A percentile compares a stretch with the other conserved stretches of the same genome.
Evolutionary conservation across 768 basidiomycete genomes (phyloP).

Genomic region (Psilocybe cyanescens): DNA sequence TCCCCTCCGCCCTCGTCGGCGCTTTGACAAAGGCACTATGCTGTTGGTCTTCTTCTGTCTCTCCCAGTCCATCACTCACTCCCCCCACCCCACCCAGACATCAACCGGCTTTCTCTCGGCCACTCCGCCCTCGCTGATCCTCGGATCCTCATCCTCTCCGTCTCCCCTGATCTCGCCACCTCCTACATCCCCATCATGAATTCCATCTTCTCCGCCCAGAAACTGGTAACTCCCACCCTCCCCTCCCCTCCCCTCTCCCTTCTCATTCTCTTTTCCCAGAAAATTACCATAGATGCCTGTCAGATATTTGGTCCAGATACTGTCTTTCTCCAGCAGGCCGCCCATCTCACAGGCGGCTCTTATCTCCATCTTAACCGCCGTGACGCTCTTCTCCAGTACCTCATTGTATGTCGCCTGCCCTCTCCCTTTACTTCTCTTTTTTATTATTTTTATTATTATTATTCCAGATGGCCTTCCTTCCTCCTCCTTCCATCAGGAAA

Average conservation of each 20-base stretch:
- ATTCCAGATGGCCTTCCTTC: conserved; percentile 77
- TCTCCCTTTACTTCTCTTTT: conserved; percentile 5
- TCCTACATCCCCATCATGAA: conserved; percentile 99
- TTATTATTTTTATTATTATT: too few species aligned
- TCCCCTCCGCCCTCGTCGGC: conserved; percentile 70
- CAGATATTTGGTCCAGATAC: conserved; percentile 89
- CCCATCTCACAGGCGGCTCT: conserved; percentile 92
- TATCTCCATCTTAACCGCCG: conserved; percentile 85
- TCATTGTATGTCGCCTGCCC: conserved; percentile 55
- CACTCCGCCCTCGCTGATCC: conserved; percentile 34
- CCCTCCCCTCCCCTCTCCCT: conserved; percentile 7
- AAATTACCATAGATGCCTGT: conserved; percentile 96
- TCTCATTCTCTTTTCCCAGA: conserved; percentile 49
- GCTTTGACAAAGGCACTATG: conserved; percentile 93
- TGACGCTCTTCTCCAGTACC: conserved; percentile 89
- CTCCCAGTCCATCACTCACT: not conserved
- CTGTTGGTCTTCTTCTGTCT: conserved; percentile 51
- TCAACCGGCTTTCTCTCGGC: conserved; percentile 40
- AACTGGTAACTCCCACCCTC: conserved; percentile 64
- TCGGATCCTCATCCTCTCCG: conserved; percentile 73
- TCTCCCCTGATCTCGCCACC: conserved; percentile 86
- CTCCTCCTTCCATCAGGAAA: conserved; percentile 65
- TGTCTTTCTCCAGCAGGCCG: conserved; percentile 96
- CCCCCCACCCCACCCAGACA: conserved; percentile 30
- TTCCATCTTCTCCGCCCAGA: conserved; percentile 98